Base-by-base conservation (phyloP, 2,329 filamentous ascomycete species). In the Fonsecaea pugnacius region DNA sequence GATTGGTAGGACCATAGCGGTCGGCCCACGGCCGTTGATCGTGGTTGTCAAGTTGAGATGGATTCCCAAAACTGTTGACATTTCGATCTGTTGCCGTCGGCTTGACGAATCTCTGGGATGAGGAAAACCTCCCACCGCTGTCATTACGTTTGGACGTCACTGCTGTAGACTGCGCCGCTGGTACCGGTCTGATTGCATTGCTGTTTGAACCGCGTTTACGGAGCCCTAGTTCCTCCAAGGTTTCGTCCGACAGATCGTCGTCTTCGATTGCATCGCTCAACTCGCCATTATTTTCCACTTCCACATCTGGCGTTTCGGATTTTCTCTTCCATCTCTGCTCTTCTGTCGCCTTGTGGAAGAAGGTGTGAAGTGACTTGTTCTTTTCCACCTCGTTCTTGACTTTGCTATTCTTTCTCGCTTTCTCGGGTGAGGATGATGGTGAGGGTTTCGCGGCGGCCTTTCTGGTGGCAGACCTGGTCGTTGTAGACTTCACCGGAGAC, bases 21-120 rank as follows among this genome's bases (percentile, higher is more conserved):
- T 97, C 93, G 16, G 90, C 90, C 94, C 94, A 98, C 2, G 94
- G 92, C 58, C 89, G 85, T 55, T 82, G 77, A 69, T 48, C 60
- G 12, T 67, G 48, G 16, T 46, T 35, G 16, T 46, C 24, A 9
- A 52, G 12, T 10, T 35, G 33, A n/a, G 43, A 52, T 18, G 54
- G 35, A 21, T 35, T 36, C 21, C 38, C 55, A 40, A 36, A 12
- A 10, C 50, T 63, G 24, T 24, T 21, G 54, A 58, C n/a, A 32
- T 48, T 27, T 56, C 50, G 40, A 51, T 35, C 51, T 32, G 69
- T 14, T 36, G 33, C 27, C 8, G 55, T 10, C 8, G 64, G 43
- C 48, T 67, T 70, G 32, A 66, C 46, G 43, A 71, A 71, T 50
- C 66, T 58, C 33, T 69, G 67, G 63, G 69, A 72, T 12, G 72